phyloP scores from a whole-genome alignment of 2,329 filamentous ascomycete species.

The Curvularia eragrostidis region DNA sequence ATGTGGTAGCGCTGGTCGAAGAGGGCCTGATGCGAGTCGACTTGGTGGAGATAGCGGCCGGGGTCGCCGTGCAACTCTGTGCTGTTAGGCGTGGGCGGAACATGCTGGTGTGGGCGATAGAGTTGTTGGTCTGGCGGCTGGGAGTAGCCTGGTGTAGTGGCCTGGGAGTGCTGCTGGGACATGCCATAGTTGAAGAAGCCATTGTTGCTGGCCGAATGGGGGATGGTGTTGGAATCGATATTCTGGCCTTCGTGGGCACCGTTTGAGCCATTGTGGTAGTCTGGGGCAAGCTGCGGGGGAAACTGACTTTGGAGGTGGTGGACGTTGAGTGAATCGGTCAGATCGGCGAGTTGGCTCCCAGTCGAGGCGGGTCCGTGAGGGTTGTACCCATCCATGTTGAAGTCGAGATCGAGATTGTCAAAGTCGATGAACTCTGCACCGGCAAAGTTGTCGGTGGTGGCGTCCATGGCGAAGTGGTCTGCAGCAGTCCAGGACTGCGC shows the following conservation, averaged over 20 bases:
- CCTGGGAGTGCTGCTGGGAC: conserved; percentile 39
- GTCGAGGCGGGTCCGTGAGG: conserved; percentile 27
- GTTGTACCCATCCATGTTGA: conserved; percentile 38
- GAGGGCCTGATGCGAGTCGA: conserved; percentile 64
- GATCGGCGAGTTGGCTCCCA: conserved; percentile 40
- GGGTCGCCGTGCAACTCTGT: conserved; percentile 72
- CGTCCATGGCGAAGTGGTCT: conserved; percentile 52
- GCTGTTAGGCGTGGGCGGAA: conserved; percentile 82
- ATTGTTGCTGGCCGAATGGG: conserved; percentile 28
- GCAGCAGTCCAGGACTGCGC: conserved; percentile 48
- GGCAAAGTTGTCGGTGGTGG: conserved; percentile 52
- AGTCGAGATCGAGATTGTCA: conserved; percentile 42
- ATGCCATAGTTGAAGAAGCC: conserved; percentile 49
- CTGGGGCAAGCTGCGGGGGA: conserved; percentile 35
- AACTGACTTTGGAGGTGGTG: conserved; percentile 45
- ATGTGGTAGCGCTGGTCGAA: conserved; percentile 71
- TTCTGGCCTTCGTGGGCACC: conserved; percentile 25
- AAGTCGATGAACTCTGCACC: conserved; percentile 53
- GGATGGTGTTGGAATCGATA: conserved; percentile 26
- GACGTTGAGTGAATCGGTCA: conserved; percentile 43
- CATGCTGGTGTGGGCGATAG: conserved; percentile 64
- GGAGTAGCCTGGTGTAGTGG: conserved; percentile 48
- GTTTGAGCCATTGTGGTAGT: conserved; percentile 31
- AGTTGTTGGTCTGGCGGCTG: conserved; percentile 51
- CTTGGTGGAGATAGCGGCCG: conserved; percentile 63